A percentile compares a stretch with the other conserved stretches of the same genome.
Evolutionary conservation across 108 stramenopile genomes (phyloP).

Genomic region (Cyclotella distinguenda): DNA sequence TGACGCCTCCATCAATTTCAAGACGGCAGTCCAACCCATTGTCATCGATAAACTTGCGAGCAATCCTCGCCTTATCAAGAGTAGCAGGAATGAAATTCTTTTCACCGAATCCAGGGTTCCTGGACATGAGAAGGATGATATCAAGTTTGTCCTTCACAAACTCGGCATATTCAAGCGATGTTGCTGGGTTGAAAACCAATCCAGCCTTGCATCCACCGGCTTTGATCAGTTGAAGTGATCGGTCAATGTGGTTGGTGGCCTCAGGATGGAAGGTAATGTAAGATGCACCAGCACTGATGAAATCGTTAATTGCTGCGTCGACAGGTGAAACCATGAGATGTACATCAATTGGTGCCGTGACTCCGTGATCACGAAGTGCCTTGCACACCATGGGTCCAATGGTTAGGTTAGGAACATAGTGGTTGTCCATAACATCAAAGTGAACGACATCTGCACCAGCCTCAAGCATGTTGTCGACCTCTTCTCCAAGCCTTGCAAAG

Average conservation of each 20-base stretch:
- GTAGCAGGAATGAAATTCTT: constrained; percentile 94
- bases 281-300: constrained; percentile 96
- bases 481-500: constrained; percentile 94
- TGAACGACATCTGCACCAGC: constrained; percentile 99
- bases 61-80: constrained; percentile 92
- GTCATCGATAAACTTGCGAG: constrained; percentile 96
- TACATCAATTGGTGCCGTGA: constrained; percentile 98
- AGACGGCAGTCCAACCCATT: constrained; percentile 94
- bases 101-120: constrained; percentile 98
- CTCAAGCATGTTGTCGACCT: constrained; percentile 95
- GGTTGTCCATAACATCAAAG: constrained; percentile 99
- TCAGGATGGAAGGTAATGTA: constrained; percentile 99
- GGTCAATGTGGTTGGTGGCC: constrained; percentile 93
- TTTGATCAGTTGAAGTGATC: constrained; percentile 94
- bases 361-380: constrained; percentile 96
- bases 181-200: constrained; percentile 97
- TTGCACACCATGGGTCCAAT: constrained; percentile 99
- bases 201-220: constrained; percentile 96
- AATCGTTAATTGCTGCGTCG: constrained; percentile 90
- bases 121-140: constrained; percentile 97
- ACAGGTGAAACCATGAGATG: constrained; percentile 98
- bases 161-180: constrained; percentile 84
- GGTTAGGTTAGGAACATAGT: constrained; percentile 98
- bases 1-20: constrained; percentile 94
- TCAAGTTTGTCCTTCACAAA: constrained; percentile 98